Evolutionary conservation across 495 filamentous ascomycete genomes (phyloP), one percentile per base, ranked within the genome.

Genomic region (Immersiella caudata): DNA sequence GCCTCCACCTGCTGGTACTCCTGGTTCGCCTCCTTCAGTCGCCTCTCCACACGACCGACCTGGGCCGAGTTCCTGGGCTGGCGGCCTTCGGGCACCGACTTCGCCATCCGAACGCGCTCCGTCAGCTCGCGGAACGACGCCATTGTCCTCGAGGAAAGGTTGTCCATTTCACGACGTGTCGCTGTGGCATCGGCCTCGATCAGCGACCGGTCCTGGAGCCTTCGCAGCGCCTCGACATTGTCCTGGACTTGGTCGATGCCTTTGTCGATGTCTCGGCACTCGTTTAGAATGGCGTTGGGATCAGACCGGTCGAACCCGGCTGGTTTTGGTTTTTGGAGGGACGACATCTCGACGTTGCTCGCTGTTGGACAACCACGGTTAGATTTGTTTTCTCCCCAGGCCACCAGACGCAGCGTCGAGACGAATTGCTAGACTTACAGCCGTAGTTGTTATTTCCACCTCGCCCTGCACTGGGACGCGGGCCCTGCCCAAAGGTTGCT

Each of bases 1-100:
- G 83, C 83, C 77, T 97, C 94, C 51, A 90, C 79, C 66, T 83
- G 82, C 78, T 93, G 92, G 81, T 94, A 97, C 57, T 87, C 82
- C 64, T 91, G 86, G 76, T 96, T 91, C 56, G 91, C 89, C 67
- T 82, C 80, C 78, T 92, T 90, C 62, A 97, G 81, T 64, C 90
- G 86, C n/a, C 90, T 82, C 73, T 94, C 92, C 59, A 92, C 85
- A 52, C 86, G 87, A 61, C 89, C 89, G 66, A 97, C 88, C 80
- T 97, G 93, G 27, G 89, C 86, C 60, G 83, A 82, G 71, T 96
- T 93, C 70, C 85, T 83, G 36, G 86, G 79, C 73, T 88, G 85
- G 40, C 87, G 87, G 54, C 86, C 88, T 64, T 92, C 91, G 51
- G 90, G 92, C 67, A 89, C 88, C 66, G 85, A 84, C 85, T 96